These are phyloP conservation scores for Rhizopogon sp. DNA, from an alignment of 768 basidiomycete species.

Conservation along the genomic window DNA sequence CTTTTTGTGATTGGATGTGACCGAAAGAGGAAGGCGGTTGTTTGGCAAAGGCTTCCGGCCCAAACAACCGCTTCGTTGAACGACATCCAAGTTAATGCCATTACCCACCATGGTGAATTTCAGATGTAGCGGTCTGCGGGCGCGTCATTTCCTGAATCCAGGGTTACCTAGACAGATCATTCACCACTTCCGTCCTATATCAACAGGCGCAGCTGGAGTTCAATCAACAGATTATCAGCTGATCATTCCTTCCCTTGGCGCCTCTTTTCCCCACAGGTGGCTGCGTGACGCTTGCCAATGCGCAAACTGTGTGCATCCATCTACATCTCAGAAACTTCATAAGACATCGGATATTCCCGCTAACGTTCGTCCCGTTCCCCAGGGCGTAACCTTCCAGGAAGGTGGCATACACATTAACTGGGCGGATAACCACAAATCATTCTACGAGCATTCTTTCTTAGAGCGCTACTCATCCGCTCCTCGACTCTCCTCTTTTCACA, in stretches of 20 bases:
- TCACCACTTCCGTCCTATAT: neutral
- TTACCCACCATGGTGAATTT: neutral
- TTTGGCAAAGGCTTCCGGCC: conserved; percentile 26
- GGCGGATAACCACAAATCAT: conserved; percentile 56
- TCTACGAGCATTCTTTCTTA: conserved; percentile 46
- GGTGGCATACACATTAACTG: conserved; percentile 51
- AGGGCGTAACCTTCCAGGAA: conserved; percentile 35
- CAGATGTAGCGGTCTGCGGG: neutral
- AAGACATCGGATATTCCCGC: conserved; percentile 59
- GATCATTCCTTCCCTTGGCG: conserved; percentile 26
- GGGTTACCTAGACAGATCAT: neutral
- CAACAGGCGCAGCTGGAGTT: neutral
- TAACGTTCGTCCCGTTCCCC: conserved; percentile 39
- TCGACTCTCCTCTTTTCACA: conserved; percentile 38
- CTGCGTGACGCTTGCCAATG: conserved; percentile 85
- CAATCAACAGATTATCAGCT: conserved; percentile 1
- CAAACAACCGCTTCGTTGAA: conserved; percentile 17
- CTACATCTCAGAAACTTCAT: conserved; percentile 74
- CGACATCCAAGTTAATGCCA: too few relatives aligned
- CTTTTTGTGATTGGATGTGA: neutral
- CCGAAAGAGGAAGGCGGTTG: conserved; percentile 10
- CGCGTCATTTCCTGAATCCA: neutral
- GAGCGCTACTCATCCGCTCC: conserved; percentile 38
- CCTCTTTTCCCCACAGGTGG: conserved; percentile 64
- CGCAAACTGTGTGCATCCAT: conserved; percentile 66